Evolutionary conservation across 2,329 filamentous ascomycete species (phyloP).

Genomic region (Venturia aucupariae): DNA sequence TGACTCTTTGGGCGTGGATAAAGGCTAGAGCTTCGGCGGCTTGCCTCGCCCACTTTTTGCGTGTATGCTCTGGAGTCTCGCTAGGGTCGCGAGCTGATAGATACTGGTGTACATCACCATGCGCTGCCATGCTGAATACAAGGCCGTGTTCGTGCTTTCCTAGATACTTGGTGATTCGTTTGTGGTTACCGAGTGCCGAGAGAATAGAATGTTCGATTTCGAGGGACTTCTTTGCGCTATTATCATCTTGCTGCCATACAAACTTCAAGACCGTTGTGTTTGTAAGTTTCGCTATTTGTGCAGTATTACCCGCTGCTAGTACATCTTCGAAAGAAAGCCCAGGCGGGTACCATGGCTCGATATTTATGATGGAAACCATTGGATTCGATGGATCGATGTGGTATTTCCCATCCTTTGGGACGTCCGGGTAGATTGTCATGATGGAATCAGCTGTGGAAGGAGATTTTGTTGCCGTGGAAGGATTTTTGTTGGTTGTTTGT

Average conservation of each 20-base stretch:
- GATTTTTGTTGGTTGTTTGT: too few relatives aligned
- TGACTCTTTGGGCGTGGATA: constrained; percentile 28
- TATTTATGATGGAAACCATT: constrained; percentile 15
- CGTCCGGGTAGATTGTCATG: too few relatives aligned
- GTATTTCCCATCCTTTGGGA: constrained; percentile 19
- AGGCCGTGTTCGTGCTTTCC: constrained; percentile 17
- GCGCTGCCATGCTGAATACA: constrained; percentile 14
- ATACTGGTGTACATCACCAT: constrained; percentile 17
- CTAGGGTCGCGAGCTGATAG: constrained; percentile 12
- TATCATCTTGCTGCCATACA: constrained; percentile 16
- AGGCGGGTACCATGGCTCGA: constrained; percentile 19
- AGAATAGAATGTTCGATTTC: constrained; percentile 18
- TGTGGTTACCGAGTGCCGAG: constrained; percentile 16
- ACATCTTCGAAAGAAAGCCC: constrained; percentile 15
- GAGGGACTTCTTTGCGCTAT: constrained; percentile 15
- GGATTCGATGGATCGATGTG: constrained; percentile 18
- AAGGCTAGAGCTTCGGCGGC: constrained; percentile 25
- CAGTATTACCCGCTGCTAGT: constrained; percentile 18
- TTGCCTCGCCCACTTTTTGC: constrained; percentile 17
- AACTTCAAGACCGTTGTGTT: constrained; percentile 19
- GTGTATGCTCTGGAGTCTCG: constrained; percentile 15
- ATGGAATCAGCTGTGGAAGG: too few relatives aligned
- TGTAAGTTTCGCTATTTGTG: constrained; percentile 17
- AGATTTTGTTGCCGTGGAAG: too few relatives aligned
- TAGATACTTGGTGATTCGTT: constrained; percentile 17